Evolutionary conservation across 495 filamentous ascomycete species (phyloP).

Genomic region (Neurospora sublineolata): DNA sequence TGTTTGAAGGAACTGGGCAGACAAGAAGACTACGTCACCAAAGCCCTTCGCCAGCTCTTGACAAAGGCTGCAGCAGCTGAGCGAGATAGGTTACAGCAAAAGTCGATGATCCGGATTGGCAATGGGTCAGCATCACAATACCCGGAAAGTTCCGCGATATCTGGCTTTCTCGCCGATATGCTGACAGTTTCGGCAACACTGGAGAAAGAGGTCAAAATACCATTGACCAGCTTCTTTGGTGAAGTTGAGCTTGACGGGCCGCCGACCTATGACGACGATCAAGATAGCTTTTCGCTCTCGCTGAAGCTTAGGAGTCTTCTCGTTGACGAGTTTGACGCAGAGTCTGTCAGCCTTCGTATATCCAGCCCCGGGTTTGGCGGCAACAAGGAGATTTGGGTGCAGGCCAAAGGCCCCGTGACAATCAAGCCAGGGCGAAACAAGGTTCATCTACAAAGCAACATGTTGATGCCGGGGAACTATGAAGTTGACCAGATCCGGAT

Average conservation of each 20-base stretch:
- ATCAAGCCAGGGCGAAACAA: conserved; percentile 45
- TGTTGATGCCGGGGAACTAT: conserved; percentile 63
- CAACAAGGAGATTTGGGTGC: conserved; percentile 54
- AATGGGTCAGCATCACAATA: conserved; percentile 16
- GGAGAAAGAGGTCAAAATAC: conserved; percentile 51
- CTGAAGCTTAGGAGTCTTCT: conserved; percentile 63
- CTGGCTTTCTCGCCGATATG: conserved; percentile 54
- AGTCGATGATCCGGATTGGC: conserved; percentile 21
- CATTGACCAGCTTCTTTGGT: conserved; percentile 62
- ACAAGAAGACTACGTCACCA: conserved; percentile 68
- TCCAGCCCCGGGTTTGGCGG: conserved; percentile 35
- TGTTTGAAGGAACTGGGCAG: conserved; percentile 69
- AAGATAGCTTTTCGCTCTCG: conserved; percentile 67
- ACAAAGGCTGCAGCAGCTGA: conserved; percentile 56
- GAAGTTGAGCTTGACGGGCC: conserved; percentile 57
- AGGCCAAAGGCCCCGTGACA: conserved; percentile 26
- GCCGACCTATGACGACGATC: conserved; percentile 55
- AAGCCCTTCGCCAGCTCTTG: conserved; percentile 60
- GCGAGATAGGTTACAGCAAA: conserved; percentile 33
- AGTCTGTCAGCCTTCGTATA: conserved; percentile 56
- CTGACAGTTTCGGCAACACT: conserved; percentile 50
- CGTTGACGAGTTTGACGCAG: conserved; percentile 54
- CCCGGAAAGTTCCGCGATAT: conserved; percentile 44
- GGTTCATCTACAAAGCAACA: conserved; percentile 39
- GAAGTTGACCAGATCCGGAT: conserved; percentile 63